phyloP scores from a whole-genome alignment of 106 monocot species.

The Allium sativum region DNA sequence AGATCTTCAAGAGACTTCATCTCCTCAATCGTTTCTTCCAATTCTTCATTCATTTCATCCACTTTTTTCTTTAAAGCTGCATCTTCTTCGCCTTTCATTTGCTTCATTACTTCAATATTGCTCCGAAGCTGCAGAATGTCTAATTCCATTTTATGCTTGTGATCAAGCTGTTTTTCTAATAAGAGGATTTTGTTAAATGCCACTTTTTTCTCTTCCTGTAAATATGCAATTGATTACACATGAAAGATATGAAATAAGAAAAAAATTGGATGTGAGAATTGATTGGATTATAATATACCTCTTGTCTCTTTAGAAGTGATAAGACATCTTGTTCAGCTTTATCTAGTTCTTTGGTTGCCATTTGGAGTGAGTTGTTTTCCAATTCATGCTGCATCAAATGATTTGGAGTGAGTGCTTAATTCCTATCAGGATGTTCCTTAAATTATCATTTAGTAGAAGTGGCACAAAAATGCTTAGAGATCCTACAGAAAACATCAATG shows the following conservation, averaged over 20 bases:
- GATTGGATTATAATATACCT: slow-evolving; percentile 20
- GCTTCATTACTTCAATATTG: slow-evolving; percentile 45
- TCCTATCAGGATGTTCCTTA: not conserved
- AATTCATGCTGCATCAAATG: slow-evolving; percentile 32
- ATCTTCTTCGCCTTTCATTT: slow-evolving; percentile 37
- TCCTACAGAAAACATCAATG: too few species aligned
- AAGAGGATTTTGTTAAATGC: slow-evolving; percentile 43
- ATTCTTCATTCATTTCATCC: slow-evolving; percentile 34
- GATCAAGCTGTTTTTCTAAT: slow-evolving; percentile 61
- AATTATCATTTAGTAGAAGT: not conserved
- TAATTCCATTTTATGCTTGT: slow-evolving; percentile 56
- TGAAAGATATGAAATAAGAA: not conserved
- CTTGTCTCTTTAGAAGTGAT: slow-evolving; percentile 45
- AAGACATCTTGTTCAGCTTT: slow-evolving; percentile 46
- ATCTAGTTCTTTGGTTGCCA: slow-evolving; percentile 39
- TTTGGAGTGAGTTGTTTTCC: slow-evolving; percentile 31
- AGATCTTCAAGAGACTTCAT: slow-evolving; percentile 36
- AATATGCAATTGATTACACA: not conserved
- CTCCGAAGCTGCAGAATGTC: slow-evolving; percentile 70
- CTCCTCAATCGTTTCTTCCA: slow-evolving; percentile 61
- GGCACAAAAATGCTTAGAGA: too few species aligned
- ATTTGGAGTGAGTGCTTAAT: too few species aligned
- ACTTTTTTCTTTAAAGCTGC: slow-evolving; percentile 35
- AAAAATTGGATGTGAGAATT: not conserved
- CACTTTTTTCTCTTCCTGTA: slow-evolving; percentile 59